Evolutionary conservation across 768 basidiomycete species (phyloP), one percentile per base, ranked within the genome.

Genomic region (Auriculariales sp.): DNA sequence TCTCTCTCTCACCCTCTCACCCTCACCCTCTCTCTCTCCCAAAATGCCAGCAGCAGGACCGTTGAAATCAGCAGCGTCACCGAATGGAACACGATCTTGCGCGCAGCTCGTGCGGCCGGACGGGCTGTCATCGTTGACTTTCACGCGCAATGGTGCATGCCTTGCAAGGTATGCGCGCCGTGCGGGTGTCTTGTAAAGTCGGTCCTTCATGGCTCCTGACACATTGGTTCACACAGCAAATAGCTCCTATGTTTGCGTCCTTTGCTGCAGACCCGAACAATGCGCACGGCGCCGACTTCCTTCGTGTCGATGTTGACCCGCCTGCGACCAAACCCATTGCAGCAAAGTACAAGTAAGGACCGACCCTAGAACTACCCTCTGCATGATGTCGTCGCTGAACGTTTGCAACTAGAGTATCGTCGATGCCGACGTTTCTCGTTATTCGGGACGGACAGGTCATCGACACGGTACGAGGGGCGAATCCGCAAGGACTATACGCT

Each of bases 111-210:
- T 9, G 39, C 17, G 19, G 39, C 39, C 39, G 15, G 15, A 5
- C 39, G 39, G 22, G 39, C 39, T 25, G 39, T 44, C 39, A 44
- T 44, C 39, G 39, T 24, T 25, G 39, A 44, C 39, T 44, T 44
- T 25, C 39, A 44, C 19, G 39, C 39, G 6, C 39, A 44, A 25
- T 44, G 39, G 39, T 44, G 39, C 22, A 25, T 19, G 0, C 39
- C 39, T 7, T 44, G 39, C 39, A 44, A 44, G n/a, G n/a, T n/a
- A n/a, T n/a, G n/a, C n/a, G n/a, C n/a, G n/a, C n/a, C n/a, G n/a
- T n/a, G n/a, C n/a, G n/a, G n/a, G n/a, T n/a, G n/a, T n/a, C n/a
- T n/a, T n/a, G n/a, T n/a, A n/a, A n/a, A n/a, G n/a, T n/a, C n/a
- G n/a, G n/a, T n/a, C n/a, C n/a, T n/a, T n/a, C n/a, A n/a, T n/a